Conservation (phyloP, 225 moss, liverwort and hornwort genomes). For the Polytrichum formosum region DNA sequence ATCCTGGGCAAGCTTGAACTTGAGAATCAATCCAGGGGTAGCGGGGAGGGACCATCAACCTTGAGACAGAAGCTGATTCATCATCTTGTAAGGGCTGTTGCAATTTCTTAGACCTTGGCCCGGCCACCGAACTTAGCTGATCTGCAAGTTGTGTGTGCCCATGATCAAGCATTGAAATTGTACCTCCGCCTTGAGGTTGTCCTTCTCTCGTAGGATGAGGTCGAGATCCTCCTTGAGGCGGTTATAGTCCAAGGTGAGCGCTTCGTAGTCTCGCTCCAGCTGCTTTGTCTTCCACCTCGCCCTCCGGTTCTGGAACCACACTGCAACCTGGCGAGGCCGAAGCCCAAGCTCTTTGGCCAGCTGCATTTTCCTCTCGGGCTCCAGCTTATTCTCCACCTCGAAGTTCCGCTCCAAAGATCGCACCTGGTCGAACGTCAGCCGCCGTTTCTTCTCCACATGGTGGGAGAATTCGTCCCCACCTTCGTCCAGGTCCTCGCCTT, state of each 20-base stretch:
- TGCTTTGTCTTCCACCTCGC: constrained; percentile 97
- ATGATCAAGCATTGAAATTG: background rate
- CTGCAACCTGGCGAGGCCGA: constrained; percentile 92
- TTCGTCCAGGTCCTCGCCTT: constrained; percentile 51
- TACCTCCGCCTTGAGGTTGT: constrained; percentile 71
- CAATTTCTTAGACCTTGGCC: too few species aligned
- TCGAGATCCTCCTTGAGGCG: constrained; percentile 66
- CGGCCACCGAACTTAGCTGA: too few species aligned
- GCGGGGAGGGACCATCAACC: too few species aligned
- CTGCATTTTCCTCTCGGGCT: constrained; percentile 95
- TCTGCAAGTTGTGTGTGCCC: too few species aligned
- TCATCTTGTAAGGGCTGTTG: too few species aligned
- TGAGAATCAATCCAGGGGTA: too few species aligned
- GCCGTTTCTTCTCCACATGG: constrained; percentile 79
- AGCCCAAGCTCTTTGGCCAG: constrained; percentile 85
- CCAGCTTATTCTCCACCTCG: constrained; percentile 88
- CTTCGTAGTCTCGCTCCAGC: constrained; percentile 86
- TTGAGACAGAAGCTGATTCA: too few species aligned
- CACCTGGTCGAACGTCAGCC: constrained; percentile 87
- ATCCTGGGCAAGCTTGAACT: too few species aligned
- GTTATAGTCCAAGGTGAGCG: constrained; percentile 74
- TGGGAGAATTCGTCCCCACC: constrained; percentile 61
- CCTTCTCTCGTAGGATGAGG: constrained; percentile 52
- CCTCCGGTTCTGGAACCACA: constrained; percentile 98
- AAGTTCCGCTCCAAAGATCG: constrained; percentile 86